Conservation (phyloP, 306 rosid species). For the Acacia confusa region DNA sequence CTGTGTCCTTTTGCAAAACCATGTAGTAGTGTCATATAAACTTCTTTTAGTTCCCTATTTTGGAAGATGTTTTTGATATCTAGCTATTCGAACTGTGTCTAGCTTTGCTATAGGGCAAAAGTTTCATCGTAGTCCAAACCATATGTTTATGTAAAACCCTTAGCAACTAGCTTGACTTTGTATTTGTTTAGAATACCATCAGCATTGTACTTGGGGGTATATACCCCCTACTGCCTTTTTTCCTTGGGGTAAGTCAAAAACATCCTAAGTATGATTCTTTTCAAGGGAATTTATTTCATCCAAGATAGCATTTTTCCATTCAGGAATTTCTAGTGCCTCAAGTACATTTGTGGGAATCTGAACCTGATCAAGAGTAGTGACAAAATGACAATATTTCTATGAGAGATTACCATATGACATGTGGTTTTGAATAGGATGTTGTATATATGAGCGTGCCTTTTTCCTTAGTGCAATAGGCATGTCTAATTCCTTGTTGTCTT, state of each 20-base stretch:
- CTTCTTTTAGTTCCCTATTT: neutral
- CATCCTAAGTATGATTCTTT: neutral
- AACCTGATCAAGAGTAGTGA: neutral
- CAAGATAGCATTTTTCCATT: neutral
- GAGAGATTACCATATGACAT: no score
- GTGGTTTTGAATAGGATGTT: no score
- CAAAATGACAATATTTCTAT: no score
- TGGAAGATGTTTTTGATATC: no score
- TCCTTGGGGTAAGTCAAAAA: neutral
- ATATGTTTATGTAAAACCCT: neutral
- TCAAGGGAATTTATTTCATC: neutral
- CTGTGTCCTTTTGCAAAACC: neutral
- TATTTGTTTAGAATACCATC: neutral
- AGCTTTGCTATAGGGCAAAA: neutral
- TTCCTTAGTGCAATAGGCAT: no score
- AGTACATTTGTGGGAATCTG: neutral
- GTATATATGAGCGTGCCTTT: accelerated
- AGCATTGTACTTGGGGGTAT: neutral
- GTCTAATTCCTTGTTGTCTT: no score
- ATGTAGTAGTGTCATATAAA: neutral
- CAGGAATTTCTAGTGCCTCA: neutral
- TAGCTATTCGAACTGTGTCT: neutral
- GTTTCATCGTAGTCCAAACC: neutral
- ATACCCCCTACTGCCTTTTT: neutral
- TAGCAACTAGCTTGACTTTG: neutral